Evolutionary conservation across 148 eudicot species (phyloP), one percentile per base, ranked within the genome.

Genomic region (Fagopyrum esculentum): DNA sequence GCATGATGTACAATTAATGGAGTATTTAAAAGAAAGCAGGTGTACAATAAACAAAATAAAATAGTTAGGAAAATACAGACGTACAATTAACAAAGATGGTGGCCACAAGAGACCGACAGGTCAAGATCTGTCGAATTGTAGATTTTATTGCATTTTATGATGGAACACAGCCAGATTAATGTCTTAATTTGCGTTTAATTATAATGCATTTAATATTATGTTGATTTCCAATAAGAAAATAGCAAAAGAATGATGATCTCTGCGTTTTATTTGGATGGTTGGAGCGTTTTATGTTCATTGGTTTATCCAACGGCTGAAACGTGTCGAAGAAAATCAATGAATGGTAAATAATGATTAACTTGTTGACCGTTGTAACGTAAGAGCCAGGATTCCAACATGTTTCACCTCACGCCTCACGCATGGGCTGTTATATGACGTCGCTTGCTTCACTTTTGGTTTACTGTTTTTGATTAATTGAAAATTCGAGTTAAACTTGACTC

Each of bases 41-140:
- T 8, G 17, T 16, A 54, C 26, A 61, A 61, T 9, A 11, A 64
- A 64, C 4, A 40, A 11, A 1, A 6, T 60, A 29, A 13, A 30
- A 30, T 35, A 64, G 6, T 9, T 64, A 64, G 16, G 12, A 11
- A 64, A 64, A 64, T n/a, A 35, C 17, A 35, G 45, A 64, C 45
- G 3, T 64, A 64, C 70, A 64, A 64, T 64, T 35, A 64, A 64
- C 45, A 40, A 12, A 66, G 71, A 66, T 40, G 17, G 22, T 66
- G 71, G 71, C 30, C 71, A 43, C 44, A 6, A 66, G 17, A 66
- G 47, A 66, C 71, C 71, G 71, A 43, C 69, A 1, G 71, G 71
- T 66, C 71, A 43, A 66, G 71, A 66, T 66, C 46, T 63, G 45
- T 13, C 12, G 44, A 29, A 11, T 63, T 59, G 26, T 66, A 66